These are phyloP conservation scores for Flaveria sonorensis DNA, from an alignment of 129 eudicot genomes.

Conservation along the genomic window DNA sequence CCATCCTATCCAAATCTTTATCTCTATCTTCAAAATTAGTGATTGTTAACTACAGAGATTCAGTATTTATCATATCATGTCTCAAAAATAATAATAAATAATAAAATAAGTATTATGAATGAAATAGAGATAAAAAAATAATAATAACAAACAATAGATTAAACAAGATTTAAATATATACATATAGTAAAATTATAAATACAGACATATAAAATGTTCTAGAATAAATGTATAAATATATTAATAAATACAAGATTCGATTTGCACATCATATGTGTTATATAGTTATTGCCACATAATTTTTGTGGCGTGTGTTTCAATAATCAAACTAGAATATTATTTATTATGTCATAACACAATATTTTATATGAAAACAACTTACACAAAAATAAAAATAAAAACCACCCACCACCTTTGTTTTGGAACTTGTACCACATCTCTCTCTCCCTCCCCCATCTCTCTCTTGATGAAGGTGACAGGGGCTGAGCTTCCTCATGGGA, in stretches of 20 bases:
- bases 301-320: background rate
- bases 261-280: background rate
- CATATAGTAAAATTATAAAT: too few relatives aligned
- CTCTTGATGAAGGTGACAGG: slow-evolving; percentile 41
- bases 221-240: too few relatives aligned
- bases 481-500: slow-evolving; percentile 38
- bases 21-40: too few relatives aligned
- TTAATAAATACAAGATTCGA: slow-evolving; percentile 8
- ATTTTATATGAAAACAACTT: background rate
- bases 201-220: background rate
- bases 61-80: too few relatives aligned
- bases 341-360: background rate
- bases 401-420: slow-evolving; percentile 45
- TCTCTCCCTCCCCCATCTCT: slow-evolving; percentile 7
- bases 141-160: too few relatives aligned
- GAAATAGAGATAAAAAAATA: too few relatives aligned
- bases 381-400: slow-evolving; percentile 20
- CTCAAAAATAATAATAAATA: too few relatives aligned
- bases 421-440: slow-evolving; percentile 42
- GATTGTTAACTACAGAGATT: too few relatives aligned
- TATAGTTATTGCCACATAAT: background rate
- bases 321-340: background rate
- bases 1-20: too few relatives aligned
- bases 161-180: too few relatives aligned
- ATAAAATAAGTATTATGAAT: too few relatives aligned